Evolutionary conservation across 2,329 filamentous ascomycete species (phyloP).

Genomic region (Coniochaeta sp.): DNA sequence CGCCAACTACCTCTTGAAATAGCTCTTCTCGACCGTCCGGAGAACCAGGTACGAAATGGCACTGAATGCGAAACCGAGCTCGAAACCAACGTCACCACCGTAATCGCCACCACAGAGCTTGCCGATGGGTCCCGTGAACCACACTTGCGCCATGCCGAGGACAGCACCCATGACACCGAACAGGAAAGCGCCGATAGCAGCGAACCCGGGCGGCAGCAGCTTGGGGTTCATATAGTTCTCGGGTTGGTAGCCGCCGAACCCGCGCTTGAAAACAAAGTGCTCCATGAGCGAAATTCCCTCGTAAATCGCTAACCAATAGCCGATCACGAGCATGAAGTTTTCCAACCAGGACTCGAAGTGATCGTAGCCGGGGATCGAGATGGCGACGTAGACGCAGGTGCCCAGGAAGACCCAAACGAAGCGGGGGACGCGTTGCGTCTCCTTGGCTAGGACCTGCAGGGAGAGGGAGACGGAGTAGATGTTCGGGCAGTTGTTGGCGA

Average conservation of each 20-base stretch:
- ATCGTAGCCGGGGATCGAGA: conserved; percentile 21
- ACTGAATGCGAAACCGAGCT: conserved; percentile 57
- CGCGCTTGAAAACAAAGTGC: conserved; percentile 36
- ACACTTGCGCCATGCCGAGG: conserved; percentile 62
- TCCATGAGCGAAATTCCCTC: conserved; percentile 39
- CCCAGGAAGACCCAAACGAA: conserved; percentile 30
- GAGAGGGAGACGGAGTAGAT: conserved; percentile 65
- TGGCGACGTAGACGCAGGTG: conserved; percentile 9
- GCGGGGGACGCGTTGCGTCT: conserved; percentile 54
- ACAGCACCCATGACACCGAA: conserved; percentile 60
- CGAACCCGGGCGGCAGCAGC: conserved; percentile 25
- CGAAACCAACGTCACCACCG: conserved; percentile 46
- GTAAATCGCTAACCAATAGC: conserved; percentile 74
- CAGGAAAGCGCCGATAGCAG: conserved; percentile 42
- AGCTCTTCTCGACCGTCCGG: conserved; percentile 33
- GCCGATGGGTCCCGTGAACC: conserved; percentile 63
- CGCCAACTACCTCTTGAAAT: conserved; percentile 25
- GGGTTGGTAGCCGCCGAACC: conserved; percentile 36
- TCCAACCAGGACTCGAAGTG: conserved; percentile 24
- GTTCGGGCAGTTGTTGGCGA: conserved; percentile 66
- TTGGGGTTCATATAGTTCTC: conserved; percentile 30
- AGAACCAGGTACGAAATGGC: conserved; percentile 42
- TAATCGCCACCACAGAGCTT: conserved; percentile 43
- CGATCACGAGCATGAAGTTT: conserved; percentile 30
- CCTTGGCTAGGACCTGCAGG: conserved; percentile 55